A percentile compares a stretch with the other conserved stretches of the same genome.
Evolutionary conservation across 2,329 filamentous ascomycete genomes (phyloP).

Genomic region (Apiospora rasikravindrae): DNA sequence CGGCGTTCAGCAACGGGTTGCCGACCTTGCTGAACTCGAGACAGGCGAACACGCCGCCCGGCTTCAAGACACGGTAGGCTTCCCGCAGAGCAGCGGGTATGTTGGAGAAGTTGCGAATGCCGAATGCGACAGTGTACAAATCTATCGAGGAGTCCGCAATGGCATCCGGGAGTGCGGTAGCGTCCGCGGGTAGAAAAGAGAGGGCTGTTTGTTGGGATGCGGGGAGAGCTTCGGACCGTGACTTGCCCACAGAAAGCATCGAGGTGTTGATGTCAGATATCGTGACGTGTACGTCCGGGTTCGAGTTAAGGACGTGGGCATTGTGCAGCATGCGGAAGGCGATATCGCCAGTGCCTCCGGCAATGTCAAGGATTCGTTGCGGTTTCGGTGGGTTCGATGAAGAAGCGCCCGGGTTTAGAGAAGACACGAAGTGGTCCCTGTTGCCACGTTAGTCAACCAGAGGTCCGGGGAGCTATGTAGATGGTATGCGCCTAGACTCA

Average conservation of each 20-base stretch:
- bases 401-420: constrained; percentile 79
- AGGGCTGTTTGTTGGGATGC: constrained; percentile 62
- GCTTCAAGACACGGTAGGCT: constrained; percentile 87
- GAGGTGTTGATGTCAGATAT: constrained; percentile 95
- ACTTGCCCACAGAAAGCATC: constrained; percentile 88
- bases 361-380: constrained; percentile 89
- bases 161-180: constrained; percentile 68
- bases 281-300: constrained; percentile 81
- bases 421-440: constrained; percentile 89
- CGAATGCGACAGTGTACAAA: constrained; percentile 96
- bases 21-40: constrained; percentile 91
- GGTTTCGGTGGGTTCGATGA: constrained; percentile 49
- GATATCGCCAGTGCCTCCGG: constrained; percentile 96
- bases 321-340: constrained; percentile 95
- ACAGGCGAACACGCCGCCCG: constrained; percentile 94
- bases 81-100: constrained; percentile 83
- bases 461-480: constrained; percentile 1
- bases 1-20: constrained; percentile 75
- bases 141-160: constrained; percentile 79
- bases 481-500: constrained; percentile 39
- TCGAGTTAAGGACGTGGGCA: constrained; percentile 78
- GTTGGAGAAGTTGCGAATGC: constrained; percentile 95
- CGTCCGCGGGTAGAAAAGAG: constrained; percentile 87
- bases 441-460: constrained; percentile 1
- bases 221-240: constrained; percentile 69